Evolutionary conservation across 192 early-diverging fungal genomes (phyloP), one percentile per base, ranked within the genome.

Genomic region (Physocladia obscura): DNA sequence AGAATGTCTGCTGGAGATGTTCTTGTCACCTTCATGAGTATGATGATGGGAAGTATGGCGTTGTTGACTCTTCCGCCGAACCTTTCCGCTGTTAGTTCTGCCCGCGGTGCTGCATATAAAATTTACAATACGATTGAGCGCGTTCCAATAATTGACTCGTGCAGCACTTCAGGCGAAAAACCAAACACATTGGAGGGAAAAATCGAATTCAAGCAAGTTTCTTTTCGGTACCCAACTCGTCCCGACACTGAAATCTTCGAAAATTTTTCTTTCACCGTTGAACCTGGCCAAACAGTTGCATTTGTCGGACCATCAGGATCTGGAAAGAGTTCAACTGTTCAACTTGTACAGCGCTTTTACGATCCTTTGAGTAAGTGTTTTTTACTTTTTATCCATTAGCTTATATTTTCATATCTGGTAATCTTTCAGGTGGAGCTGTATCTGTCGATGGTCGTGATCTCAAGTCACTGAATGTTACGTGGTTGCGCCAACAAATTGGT

Each of bases 401-500:
- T 19, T 8, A 19, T 0, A 44, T 26, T 63, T 13, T 30, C 4
- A 48, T 48, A 31, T 22, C 34, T 50, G 11, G 2, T 31, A 3
- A 6, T 4, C 19, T 44, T 0, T 3, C 37, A 68, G 65, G 39
- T 15, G 81, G 81, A 22, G 39, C 89, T 88, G 88, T 98, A 3
- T 67, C 71, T 21, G 54, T 98, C 2, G 96, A 96, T 77, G 94
- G 92, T 29, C 71, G 79, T n/a, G 82, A 95, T 57, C 74, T 95
- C 62, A 89, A 85, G 64, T 84, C 90, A 57, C 81, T 89, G 68
- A 94, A 97, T 57, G 83, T 98, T 31, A 75, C 79, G n/a, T 94
- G 88, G 81, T 73, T 95, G 32, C 86, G 94, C n/a, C 88, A 91
- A 32, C 88, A 92, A 57, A 92, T 98, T 58, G 96, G 94, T 48